Conservation (phyloP, 1,284 basidiomycete genomes). For the Wallemia mellicola region DNA sequence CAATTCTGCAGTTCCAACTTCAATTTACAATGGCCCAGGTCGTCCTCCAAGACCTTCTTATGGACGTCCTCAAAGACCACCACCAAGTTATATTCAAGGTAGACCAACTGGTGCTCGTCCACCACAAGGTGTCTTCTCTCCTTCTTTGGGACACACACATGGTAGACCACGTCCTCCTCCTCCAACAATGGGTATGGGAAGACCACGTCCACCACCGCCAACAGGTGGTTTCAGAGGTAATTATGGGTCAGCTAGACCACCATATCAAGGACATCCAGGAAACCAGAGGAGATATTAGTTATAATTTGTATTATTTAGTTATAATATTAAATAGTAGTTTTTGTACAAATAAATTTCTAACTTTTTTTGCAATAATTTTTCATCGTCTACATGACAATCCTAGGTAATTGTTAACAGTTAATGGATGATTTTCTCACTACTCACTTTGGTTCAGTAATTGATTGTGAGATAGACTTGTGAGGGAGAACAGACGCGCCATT, state of each 20-base stretch:
- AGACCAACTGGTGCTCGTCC: not conserved
- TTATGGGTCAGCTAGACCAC: not conserved
- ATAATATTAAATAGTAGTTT: too few relatives aligned
- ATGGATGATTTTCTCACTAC: too few relatives aligned
- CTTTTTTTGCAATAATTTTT: not conserved
- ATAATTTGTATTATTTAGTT: too few relatives aligned
- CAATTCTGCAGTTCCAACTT: not conserved
- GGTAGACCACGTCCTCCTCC: not conserved
- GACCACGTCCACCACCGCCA: not conserved
- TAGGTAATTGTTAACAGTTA: too few relatives aligned
- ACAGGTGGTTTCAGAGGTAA: not conserved
- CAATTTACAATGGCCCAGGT: too few relatives aligned
- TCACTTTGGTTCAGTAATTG: not conserved
- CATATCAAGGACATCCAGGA: not conserved
- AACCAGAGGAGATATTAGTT: not conserved
- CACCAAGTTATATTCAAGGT: not conserved
- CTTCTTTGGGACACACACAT: not conserved
- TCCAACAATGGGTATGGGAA: not conserved
- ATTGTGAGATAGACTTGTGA: slow-evolving; percentile 15
- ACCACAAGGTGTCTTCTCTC: not conserved
- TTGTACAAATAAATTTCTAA: not conserved
- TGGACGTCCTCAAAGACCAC: not conserved
- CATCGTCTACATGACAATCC: not conserved
- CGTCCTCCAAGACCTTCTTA: too few relatives aligned
- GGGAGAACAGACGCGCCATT: slow-evolving; percentile 22